Percentiles rank a stretch among this genome's conserved stretches.
These are phyloP conservation scores for Isatis lusitanica DNA, from an alignment of 441 rosid species.

Conservation along the genomic window DNA sequence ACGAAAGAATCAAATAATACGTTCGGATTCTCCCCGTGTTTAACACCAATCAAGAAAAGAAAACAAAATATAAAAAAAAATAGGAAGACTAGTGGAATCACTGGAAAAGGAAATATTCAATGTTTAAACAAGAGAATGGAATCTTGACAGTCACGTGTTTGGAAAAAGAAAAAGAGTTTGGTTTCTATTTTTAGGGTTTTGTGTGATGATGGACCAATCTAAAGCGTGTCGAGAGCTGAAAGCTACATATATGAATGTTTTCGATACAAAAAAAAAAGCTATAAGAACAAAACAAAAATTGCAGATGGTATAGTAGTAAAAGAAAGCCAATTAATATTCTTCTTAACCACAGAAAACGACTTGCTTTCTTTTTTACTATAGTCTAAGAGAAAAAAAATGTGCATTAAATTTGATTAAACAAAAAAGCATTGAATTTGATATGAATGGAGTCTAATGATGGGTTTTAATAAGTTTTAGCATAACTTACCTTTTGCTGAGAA, in stretches of 20 bases:
- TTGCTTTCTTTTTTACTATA: neutral
- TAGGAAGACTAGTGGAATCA: neutral
- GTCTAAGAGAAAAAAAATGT: neutral
- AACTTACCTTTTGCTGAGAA: constrained; percentile 23
- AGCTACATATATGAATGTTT: constrained; percentile 30
- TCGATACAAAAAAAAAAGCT: neutral
- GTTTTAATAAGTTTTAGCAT: neutral
- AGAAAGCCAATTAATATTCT: constrained; percentile 34
- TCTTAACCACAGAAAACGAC: constrained; percentile 44
- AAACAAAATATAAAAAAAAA: neutral
- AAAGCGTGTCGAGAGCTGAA: constrained; percentile 43
- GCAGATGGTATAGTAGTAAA: neutral
- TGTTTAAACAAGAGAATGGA: constrained; percentile 28
- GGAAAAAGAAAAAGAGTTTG: constrained; percentile 32
- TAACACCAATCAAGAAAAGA: constrained; percentile 3
- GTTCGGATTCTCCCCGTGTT: constrained; percentile 14
- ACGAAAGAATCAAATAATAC: constrained; percentile 23
- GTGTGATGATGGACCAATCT: constrained; percentile 49
- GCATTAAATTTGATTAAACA: neutral
- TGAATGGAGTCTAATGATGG: neutral
- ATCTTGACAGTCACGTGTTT: constrained; percentile 36
- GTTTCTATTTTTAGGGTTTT: constrained; percentile 31
- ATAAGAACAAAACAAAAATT: neutral
- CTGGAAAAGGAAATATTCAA: constrained; percentile 10
- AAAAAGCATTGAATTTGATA: neutral